Evolutionary conservation across 305 asterid species (phyloP), one percentile per base, ranked within the genome.

Genomic region (Rubia balearica): DNA sequence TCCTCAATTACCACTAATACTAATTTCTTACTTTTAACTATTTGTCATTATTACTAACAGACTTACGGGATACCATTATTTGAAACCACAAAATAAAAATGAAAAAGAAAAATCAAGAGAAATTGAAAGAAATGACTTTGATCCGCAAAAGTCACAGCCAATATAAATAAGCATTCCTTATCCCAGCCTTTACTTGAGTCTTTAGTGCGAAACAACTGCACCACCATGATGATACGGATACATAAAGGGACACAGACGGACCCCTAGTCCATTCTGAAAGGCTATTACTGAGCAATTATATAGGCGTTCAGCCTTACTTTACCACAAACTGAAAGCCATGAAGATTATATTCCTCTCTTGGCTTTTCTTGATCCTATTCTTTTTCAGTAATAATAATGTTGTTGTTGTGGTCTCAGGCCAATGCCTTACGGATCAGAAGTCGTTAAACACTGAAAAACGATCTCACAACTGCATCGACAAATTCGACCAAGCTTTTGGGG

Each of bases 391-490:
- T 1, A 38, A 69, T 65, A 43, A 3, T 30, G n/a, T n/a, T 27
- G 10, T 59, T 8, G 33, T 73, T 36, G 16, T 38, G 27, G 79
- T 60, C 3, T 60, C 49, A 24, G 67, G 59, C 4, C 82, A 65
- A 45, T 81, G 80, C 56, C 57, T 73, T 45, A 43, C 43, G 5
- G 82, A 69, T 70, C 84, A 81, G 63, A 73, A 59, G 57, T 19
- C 22, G 8, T 30, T 60, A 61, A 27, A 40, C 68, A 30, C 6
- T 81, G 63, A 77, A 21, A 6, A n/a, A 6, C 57, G 16, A 17
- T 51, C 8, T 49, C 57, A 49, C 57, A 5, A 51, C 57, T 51
- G 57, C 57, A 17, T 1, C 57, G 22, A 51, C 22, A 16, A 16
- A 17, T 51, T 51, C 9, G 3, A 8, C 21, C 10, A 51, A 17